A percentile compares a stretch with the other conserved stretches of the same genome.
phyloP scores from a whole-genome alignment of 805 yeast genomes.

The Diddensiella transvaalensis region DNA sequence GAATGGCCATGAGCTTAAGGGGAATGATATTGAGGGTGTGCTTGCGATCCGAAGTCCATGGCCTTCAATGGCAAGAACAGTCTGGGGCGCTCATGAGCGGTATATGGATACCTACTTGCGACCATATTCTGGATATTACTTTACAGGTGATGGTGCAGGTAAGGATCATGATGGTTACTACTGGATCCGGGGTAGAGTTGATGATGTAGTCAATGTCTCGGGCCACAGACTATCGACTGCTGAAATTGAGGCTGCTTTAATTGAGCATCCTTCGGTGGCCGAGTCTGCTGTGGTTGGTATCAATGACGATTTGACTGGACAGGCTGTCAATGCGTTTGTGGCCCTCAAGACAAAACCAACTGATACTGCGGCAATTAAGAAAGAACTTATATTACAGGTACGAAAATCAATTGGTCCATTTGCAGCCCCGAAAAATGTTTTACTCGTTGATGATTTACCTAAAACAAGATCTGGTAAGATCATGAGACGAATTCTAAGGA shows the following conservation, averaged over 20 bases:
- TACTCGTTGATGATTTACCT: constrained; percentile 87
- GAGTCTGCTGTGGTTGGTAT: constrained; percentile 98
- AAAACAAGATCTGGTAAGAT: constrained; percentile 98
- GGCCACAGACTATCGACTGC: constrained; percentile 97
- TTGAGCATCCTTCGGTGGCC: constrained; percentile 73
- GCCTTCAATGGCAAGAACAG: constrained; percentile 99
- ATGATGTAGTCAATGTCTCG: constrained; percentile 94
- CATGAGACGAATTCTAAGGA: constrained; percentile 95
- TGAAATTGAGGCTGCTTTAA: constrained; percentile 89
- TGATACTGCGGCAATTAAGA: constrained; percentile 42
- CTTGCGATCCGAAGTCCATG: constrained; percentile 83
- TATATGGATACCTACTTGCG: constrained; percentile 87
- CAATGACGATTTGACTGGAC: constrained; percentile 93
- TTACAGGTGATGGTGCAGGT: constrained; percentile 98
- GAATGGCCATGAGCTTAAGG: constrained; percentile 75
- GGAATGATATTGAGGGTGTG: constrained; percentile 93
- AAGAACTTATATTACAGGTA: constrained; percentile 78
- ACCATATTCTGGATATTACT: constrained; percentile 90
- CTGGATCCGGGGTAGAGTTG: constrained; percentile 98
- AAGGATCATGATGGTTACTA: constrained; percentile 93
- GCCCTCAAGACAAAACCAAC: constrained; percentile 59
- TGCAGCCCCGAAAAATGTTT: constrained; percentile 90
- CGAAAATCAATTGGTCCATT: constrained; percentile 87
- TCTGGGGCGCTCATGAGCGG: constrained; percentile 81
- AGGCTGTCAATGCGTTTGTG: constrained; percentile 93